phyloP scores from a whole-genome alignment of 2,329 filamentous ascomycete genomes.

The Xylariaceae sp. region DNA sequence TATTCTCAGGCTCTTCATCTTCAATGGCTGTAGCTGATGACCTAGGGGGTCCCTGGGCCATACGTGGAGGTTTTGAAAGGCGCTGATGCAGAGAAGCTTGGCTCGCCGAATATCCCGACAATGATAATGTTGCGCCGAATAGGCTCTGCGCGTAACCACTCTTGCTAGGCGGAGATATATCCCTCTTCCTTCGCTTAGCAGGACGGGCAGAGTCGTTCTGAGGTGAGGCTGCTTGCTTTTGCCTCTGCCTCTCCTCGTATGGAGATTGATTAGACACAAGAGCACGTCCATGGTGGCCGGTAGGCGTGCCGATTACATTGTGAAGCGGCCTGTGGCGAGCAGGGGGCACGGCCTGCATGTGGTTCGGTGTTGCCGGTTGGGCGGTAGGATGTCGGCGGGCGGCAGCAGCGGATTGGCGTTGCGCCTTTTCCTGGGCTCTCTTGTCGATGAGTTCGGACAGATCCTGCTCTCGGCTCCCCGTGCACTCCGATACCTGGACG shows the following conservation, averaged over 20 bases:
- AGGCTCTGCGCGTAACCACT: slow-evolving; percentile 43
- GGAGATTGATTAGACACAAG: slow-evolving; percentile 52
- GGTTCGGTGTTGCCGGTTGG: slow-evolving; percentile 21
- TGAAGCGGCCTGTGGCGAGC: slow-evolving; percentile 40
- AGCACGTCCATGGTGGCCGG: slow-evolving; percentile 55
- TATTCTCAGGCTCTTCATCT: slow-evolving; percentile 4
- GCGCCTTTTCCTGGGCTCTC: slow-evolving; percentile 49
- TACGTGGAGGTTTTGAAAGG: slow-evolving; percentile 4
- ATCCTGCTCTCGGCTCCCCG: slow-evolving; percentile 70
- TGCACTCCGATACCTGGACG: slow-evolving; percentile 70
- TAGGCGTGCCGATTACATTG: slow-evolving; percentile 57
- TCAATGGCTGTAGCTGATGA: slow-evolving; percentile 8
- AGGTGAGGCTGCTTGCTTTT: slow-evolving; percentile 20
- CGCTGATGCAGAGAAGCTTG: slow-evolving; percentile 21
- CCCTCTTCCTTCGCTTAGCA: slow-evolving; percentile 33
- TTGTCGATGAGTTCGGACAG: slow-evolving; percentile 68
- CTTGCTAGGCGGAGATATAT: slow-evolving; percentile 33
- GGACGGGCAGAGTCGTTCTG: slow-evolving; percentile 21
- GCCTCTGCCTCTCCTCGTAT: slow-evolving; percentile 50
- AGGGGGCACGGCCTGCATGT: slow-evolving; percentile 26
- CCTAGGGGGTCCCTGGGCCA: slow-evolving; percentile 5
- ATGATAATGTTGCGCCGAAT: slow-evolving; percentile 38
- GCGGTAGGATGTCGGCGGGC: slow-evolving; percentile 22
- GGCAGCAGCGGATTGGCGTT: slow-evolving; percentile 37
- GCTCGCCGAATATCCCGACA: slow-evolving; percentile 32